phyloP scores from a whole-genome alignment of 305 asterid genomes.

The Salvia sclarea region DNA sequence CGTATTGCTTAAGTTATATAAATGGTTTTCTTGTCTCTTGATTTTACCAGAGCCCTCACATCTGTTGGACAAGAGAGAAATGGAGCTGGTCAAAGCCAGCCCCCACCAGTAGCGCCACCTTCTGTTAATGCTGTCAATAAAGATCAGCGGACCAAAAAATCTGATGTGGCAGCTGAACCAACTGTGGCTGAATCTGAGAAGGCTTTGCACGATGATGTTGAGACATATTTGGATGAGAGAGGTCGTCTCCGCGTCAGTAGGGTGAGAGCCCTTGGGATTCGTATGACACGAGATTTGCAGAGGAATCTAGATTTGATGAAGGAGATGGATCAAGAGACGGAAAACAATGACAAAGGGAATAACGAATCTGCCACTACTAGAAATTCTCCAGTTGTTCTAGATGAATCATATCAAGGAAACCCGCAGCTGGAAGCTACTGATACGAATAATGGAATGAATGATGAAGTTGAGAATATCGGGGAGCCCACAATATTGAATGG shows the following conservation, averaged over 20 bases:
- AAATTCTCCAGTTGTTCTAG: slow-evolving; percentile 37
- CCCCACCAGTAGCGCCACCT: slow-evolving; percentile 37
- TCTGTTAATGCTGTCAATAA: slow-evolving; percentile 33
- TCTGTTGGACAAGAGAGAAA: slow-evolving; percentile 64
- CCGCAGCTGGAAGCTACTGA: slow-evolving; percentile 38
- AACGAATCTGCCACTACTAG: slow-evolving; percentile 28
- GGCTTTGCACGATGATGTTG: slow-evolving; percentile 62
- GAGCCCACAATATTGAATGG: slow-evolving; percentile 42
- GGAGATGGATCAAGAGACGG: slow-evolving; percentile 67
- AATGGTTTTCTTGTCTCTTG: slow-evolving; percentile 29
- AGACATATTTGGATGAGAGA: slow-evolving; percentile 88
- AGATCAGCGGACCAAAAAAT: slow-evolving; percentile 35
- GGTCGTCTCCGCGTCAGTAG: slow-evolving; percentile 83
- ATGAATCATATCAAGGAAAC: slow-evolving; percentile 34
- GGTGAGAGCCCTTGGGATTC: slow-evolving; percentile 89
- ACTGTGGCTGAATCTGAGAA: slow-evolving; percentile 49
- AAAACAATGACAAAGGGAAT: slow-evolving; percentile 26
- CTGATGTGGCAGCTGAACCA: slow-evolving; percentile 44
- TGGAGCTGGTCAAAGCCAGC: slow-evolving; percentile 43
- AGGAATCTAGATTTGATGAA: slow-evolving; percentile 94
- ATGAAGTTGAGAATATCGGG: slow-evolving; percentile 33
- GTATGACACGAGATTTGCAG: slow-evolving; percentile 96
- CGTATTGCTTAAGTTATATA: slow-evolving; percentile 31
- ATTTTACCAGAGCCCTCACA: slow-evolving; percentile 60
- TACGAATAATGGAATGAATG: slow-evolving; percentile 34